Evolutionary conservation across 495 filamentous ascomycete species (phyloP).

Genomic region (Podospora australis): DNA sequence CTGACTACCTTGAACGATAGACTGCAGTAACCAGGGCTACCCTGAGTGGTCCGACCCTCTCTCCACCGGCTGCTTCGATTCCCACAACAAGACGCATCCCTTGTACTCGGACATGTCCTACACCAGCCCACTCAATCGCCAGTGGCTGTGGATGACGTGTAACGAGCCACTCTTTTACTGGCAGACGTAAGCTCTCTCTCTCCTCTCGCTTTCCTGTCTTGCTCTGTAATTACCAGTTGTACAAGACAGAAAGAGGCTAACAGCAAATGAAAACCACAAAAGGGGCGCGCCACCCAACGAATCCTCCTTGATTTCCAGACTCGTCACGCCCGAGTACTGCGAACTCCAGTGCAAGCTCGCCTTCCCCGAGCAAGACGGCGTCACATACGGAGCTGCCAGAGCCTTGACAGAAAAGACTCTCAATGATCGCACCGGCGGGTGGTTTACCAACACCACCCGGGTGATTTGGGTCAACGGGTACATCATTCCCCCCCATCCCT

Average conservation of each 20-base stretch:
- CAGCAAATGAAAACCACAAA: conserved; percentile 25
- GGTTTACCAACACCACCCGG: conserved; percentile 49
- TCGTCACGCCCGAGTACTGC: conserved; percentile 50
- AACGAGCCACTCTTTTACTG: conserved; percentile 59
- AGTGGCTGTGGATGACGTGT: conserved; percentile 59
- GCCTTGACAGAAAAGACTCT: conserved; percentile 45
- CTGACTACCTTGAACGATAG: no score
- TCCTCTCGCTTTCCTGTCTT: not conserved
- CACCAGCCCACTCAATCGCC: conserved; percentile 44
- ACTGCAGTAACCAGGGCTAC: not conserved
- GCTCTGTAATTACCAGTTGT: no score
- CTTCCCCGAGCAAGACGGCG: conserved; percentile 49
- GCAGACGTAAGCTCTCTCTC: conserved; percentile 38
- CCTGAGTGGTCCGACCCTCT: conserved; percentile 13
- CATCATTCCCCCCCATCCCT: conserved; percentile 4
- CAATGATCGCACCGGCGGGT: conserved; percentile 53
- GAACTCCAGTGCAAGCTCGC: conserved; percentile 51
- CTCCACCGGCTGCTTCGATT: conserved; percentile 50
- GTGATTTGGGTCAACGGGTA: conserved; percentile 56
- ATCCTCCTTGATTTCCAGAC: conserved; percentile 46
- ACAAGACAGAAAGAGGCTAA: not conserved
- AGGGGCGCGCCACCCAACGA: conserved; percentile 34
- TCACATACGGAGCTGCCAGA: conserved; percentile 43
- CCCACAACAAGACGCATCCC: conserved; percentile 48
- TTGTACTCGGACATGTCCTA: conserved; percentile 48